These are phyloP conservation scores for Cytospora paraplurivora DNA, from an alignment of 2,329 filamentous ascomycete species.

Conservation along the genomic window DNA sequence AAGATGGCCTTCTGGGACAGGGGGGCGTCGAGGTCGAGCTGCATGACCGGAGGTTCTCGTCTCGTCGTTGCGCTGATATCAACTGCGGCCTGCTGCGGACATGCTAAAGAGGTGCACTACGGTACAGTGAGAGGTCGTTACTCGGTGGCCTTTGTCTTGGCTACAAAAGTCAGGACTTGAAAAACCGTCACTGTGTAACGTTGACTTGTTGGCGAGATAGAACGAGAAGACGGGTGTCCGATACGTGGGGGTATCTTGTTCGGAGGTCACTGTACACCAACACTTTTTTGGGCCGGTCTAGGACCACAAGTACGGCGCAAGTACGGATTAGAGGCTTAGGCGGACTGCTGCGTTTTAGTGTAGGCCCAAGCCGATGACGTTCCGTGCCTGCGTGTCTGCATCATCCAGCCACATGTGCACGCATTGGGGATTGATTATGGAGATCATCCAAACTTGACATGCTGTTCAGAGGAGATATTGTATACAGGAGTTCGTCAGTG, in stretches of 20 bases:
- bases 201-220: neutral
- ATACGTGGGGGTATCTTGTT: constrained; percentile 9
- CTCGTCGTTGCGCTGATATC: constrained; percentile 15
- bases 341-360: neutral
- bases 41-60: constrained; percentile 24
- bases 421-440: no score
- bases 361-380: constrained; percentile 22
- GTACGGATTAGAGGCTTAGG: neutral
- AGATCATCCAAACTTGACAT: no score
- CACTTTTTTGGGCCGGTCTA: neutral
- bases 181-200: neutral
- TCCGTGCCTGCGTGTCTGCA: constrained; percentile 5
- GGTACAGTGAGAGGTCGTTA: neutral
- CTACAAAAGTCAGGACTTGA: neutral
- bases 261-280: constrained; percentile 12
- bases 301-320: neutral
- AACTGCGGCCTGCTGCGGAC: constrained; percentile 14
- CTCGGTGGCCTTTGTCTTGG: neutral
- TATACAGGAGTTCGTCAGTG: no score
- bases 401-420: neutral
- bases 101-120: constrained; percentile 10
- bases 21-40: constrained; percentile 25
- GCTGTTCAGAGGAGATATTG: no score
- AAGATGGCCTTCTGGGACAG: constrained; percentile 33
- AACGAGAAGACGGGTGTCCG: constrained; percentile 1